Evolutionary conservation across 495 filamentous ascomycete species (phyloP).

Genomic region (Neurospora africana): DNA sequence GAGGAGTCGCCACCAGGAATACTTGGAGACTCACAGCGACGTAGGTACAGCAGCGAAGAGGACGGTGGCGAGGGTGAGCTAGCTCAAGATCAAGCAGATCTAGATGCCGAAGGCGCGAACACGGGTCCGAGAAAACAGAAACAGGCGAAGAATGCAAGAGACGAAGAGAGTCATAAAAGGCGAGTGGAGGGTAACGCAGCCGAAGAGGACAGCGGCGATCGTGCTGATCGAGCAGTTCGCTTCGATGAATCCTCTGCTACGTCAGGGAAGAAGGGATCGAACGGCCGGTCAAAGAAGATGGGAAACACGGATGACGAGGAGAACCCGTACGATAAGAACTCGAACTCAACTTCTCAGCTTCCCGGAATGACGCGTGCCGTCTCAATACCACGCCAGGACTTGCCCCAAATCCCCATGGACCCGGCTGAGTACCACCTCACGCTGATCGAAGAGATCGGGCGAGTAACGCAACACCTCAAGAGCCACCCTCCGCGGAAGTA

Average conservation of each 20-base stretch:
- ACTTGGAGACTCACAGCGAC: constrained; percentile 26
- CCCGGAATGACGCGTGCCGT: constrained; percentile 12
- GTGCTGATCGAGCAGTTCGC: not conserved
- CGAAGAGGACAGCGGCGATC: not conserved
- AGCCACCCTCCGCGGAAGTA: constrained; percentile 55
- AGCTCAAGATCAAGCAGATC: constrained; percentile 7
- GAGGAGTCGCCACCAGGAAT: constrained; percentile 30
- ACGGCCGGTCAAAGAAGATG: not conserved
- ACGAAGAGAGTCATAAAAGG: constrained; percentile 8
- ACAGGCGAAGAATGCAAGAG: constrained; percentile 7
- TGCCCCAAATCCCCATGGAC: constrained; percentile 20
- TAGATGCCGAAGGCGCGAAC: constrained; percentile 8
- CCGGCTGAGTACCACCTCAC: constrained; percentile 53
- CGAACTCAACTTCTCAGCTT: constrained; percentile 1
- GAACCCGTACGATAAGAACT: not conserved
- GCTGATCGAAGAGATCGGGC: constrained; percentile 56
- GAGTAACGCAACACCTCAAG: constrained; percentile 53
- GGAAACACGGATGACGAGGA: constrained; percentile 2
- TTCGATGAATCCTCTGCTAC: not conserved
- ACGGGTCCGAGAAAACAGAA: constrained; percentile 2
- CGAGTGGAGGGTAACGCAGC: constrained; percentile 9
- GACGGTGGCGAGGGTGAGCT: constrained; percentile 13
- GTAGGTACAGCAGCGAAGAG: constrained; percentile 7
- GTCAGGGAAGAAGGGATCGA: not conserved
- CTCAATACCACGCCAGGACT: constrained; percentile 19